These are phyloP conservation scores for Diutina rugosa DNA, from an alignment of 1,139 yeast species.

Conservation along the genomic window DNA sequence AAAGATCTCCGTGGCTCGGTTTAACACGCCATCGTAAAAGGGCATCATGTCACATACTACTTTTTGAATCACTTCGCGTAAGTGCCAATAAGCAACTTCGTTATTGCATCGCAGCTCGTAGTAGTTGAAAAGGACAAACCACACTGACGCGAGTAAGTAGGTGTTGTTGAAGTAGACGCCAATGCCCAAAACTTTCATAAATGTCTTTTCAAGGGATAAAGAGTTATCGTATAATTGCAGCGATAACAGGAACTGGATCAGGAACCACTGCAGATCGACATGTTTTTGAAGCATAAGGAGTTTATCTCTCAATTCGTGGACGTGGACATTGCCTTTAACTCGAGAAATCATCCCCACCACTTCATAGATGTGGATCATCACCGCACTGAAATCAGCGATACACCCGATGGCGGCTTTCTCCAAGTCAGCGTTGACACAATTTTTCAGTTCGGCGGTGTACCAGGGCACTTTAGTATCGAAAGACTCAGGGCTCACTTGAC, in stretches of 20 bases:
- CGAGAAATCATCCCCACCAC: neutral
- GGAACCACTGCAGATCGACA: neutral
- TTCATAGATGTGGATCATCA: neutral
- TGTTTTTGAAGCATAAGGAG: neutral
- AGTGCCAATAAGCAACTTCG: neutral
- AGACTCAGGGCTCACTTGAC: slow-evolving; percentile 11
- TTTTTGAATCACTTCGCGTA: neutral
- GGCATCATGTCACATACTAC: neutral
- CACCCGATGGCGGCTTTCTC: neutral
- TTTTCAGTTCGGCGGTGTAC: neutral
- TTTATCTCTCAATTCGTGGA: neutral
- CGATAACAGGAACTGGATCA: neutral
- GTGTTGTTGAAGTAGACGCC: neutral
- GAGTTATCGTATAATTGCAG: neutral
- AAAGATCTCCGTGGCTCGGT: neutral
- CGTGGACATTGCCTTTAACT: neutral
- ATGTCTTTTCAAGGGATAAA: neutral
- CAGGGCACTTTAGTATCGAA: slow-evolving; percentile 18
- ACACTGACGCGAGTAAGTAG: neutral
- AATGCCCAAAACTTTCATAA: neutral
- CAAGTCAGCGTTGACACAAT: neutral
- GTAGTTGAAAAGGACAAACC: neutral
- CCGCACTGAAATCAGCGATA: neutral
- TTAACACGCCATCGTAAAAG: neutral
- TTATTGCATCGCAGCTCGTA: neutral